Evolutionary conservation across 257 asterid genomes (phyloP).

Genomic region (Asclepias syriaca): DNA sequence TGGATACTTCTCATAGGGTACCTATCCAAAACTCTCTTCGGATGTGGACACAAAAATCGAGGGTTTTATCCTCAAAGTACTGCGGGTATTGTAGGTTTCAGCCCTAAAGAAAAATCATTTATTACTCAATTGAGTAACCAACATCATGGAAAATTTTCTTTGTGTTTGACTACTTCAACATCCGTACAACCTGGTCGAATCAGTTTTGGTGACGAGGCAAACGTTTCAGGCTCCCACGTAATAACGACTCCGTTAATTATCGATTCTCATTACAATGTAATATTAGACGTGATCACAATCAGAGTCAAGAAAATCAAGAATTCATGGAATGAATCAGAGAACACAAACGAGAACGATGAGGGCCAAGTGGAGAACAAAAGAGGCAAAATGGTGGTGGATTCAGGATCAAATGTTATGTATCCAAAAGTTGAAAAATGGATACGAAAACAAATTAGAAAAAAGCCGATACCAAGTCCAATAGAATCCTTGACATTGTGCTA

Average conservation of each 20-base stretch:
- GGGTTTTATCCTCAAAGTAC: not conserved
- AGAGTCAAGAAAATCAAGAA: not conserved
- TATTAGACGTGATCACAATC: not conserved
- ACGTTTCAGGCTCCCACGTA: slow-evolving; percentile 19
- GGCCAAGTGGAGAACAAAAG: no score
- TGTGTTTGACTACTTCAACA: slow-evolving; percentile 26
- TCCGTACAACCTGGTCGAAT: slow-evolving; percentile 22
- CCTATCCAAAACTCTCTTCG: no score
- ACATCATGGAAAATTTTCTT: slow-evolving; percentile 27
- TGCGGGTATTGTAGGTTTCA: slow-evolving; percentile 27
- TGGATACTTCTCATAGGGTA: no score
- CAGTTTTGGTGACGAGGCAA: slow-evolving; percentile 30
- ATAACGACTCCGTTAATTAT: slow-evolving; percentile 21
- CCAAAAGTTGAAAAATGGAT: no score
- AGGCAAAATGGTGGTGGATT: no score
- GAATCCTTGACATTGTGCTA: no score
- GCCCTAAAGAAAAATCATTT: slow-evolving; percentile 27
- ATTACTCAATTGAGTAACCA: slow-evolving; percentile 20
- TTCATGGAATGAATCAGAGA: no score
- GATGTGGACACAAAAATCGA: no score
- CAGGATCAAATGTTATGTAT: no score
- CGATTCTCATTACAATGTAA: not conserved
- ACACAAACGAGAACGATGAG: no score
- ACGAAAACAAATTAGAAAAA: no score
- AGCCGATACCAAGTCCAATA: no score